phyloP scores from a whole-genome alignment of 1,284 basidiomycete species.

The Tilletia walkeri region DNA sequence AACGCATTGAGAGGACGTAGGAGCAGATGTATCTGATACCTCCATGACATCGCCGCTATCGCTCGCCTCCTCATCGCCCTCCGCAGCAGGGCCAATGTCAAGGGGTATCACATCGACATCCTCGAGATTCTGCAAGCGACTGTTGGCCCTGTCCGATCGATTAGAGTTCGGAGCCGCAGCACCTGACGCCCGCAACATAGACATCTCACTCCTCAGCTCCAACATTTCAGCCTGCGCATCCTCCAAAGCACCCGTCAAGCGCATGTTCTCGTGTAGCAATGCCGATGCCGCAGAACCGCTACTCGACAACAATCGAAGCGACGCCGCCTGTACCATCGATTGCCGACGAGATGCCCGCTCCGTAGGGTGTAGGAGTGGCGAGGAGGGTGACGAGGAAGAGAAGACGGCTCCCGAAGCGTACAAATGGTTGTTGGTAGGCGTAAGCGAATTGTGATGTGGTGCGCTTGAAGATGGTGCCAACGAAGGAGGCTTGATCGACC shows the following conservation, averaged over 20 bases:
- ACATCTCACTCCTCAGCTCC: constrained; percentile 36
- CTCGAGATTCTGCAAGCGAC: neutral
- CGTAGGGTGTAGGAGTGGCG: constrained; percentile 1
- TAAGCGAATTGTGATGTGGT: neutral
- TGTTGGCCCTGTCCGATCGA: neutral
- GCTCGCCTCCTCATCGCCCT: neutral
- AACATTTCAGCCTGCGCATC: constrained; percentile 28
- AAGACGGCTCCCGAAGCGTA: constrained; percentile 7
- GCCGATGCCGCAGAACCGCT: neutral
- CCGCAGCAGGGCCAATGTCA: constrained; percentile 3
- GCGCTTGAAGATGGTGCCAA: neutral
- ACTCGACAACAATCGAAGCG: neutral
- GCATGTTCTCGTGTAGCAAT: neutral
- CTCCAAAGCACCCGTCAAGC: neutral
- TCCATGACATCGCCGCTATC: neutral
- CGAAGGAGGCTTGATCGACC: constrained; percentile 10
- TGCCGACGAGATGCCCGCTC: neutral
- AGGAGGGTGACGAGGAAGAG: neutral
- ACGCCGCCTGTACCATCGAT: neutral
- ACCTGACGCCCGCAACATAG: constrained; percentile 17
- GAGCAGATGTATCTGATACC: too few relatives aligned
- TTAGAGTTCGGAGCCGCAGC: neutral
- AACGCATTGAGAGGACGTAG: neutral
- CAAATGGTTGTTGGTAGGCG: neutral
- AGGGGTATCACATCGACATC: constrained; percentile 14